Base-by-base conservation (phyloP, 2,329 filamentous ascomycete genomes). In the Gremmenia infestans region DNA sequence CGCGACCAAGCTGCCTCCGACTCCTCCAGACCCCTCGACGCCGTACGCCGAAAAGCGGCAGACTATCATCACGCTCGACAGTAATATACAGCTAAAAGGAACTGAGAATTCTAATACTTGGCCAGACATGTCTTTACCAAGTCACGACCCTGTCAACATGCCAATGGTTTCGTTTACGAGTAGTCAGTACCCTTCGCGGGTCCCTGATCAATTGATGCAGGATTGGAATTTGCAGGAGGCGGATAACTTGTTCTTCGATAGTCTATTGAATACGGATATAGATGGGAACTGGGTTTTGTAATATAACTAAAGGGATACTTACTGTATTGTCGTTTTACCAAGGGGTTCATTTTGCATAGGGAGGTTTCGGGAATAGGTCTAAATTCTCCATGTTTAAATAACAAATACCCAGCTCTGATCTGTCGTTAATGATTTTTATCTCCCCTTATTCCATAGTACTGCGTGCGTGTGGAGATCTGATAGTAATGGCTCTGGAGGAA, bases 191-290 rank as follows among this genome's bases (percentile, higher is more conserved):
- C 57, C 62, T 28, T 54, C 56, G 1, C 14, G 40, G 22, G 50
- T 56, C 25, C 53, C 58, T n/a, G 58, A 61, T 8, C 56, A 54
- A 25, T 50, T 48, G 8, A 51, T 58, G 9, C 46, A 62, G 52
- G 60, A 65, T 48, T 68, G 64, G 64, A 53, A 52, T 1, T 51
- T 60, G 17, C 53, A 53, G 9, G 64, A 65, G 23, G 57, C 57
- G 11, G 67, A 69, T 54, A 65, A 62, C 4, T 45, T 67, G 19
- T 68, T 67, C 50, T 69, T 69, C 58, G 67, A 69, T 50, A 64
- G 66, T 50, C 48, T 69, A 17, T 37, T 68, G 5, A 67, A 64
- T 45, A 66, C 65, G 4, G 67, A 69, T 63, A 56, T 68, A 19
- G 67, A 68, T 50, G 65, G 65, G 1, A 67, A 69, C 56, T 69